A percentile compares a stretch with the other conserved stretches of the same genome.
Evolutionary conservation across 1,139 yeast species (phyloP).

Genomic region (Yamadazyma epiphylla): DNA sequence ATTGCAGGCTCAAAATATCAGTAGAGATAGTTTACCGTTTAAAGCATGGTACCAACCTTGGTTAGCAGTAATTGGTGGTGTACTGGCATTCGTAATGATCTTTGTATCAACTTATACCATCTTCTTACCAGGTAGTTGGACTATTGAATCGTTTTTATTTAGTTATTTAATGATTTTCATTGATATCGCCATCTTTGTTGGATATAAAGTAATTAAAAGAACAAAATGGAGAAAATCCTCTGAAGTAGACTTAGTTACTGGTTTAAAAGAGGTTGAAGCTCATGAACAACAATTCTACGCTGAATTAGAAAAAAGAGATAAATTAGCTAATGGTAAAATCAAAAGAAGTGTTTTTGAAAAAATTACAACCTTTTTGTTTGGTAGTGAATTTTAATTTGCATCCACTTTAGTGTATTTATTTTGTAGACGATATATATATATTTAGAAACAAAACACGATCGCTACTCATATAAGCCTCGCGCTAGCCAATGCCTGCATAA

Average conservation of each 20-base stretch:
- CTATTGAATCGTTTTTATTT: conserved; percentile 55
- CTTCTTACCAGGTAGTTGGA: conserved; percentile 65
- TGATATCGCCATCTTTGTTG: conserved; percentile 51
- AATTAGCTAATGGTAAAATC: conserved; percentile 12
- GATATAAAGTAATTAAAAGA: conserved; percentile 53
- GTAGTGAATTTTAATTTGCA: conserved; percentile 21
- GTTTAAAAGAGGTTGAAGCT: conserved; percentile 37
- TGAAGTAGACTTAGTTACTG: conserved; percentile 42
- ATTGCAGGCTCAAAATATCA: conserved; percentile 55
- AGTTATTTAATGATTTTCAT: conserved; percentile 66
- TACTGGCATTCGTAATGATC: conserved; percentile 45
- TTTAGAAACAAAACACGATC: no score
- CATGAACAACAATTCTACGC: conserved; percentile 40
- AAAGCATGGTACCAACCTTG: conserved; percentile 43
- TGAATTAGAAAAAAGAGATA: conserved; percentile 12
- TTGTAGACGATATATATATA: no score
- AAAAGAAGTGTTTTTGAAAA: conserved; percentile 10
- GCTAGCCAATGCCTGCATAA: no score
- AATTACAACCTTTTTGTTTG: conserved; percentile 17
- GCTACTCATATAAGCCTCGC: no score
- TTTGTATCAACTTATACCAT: conserved; percentile 65
- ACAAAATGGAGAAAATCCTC: conserved; percentile 47
- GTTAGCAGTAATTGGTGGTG: conserved; percentile 31
- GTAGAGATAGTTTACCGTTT: conserved; percentile 51
- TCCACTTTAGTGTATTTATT: no score